Evolutionary conservation across 495 filamentous ascomycete genomes (phyloP).

Genomic region (Rhypophila decipiens): DNA sequence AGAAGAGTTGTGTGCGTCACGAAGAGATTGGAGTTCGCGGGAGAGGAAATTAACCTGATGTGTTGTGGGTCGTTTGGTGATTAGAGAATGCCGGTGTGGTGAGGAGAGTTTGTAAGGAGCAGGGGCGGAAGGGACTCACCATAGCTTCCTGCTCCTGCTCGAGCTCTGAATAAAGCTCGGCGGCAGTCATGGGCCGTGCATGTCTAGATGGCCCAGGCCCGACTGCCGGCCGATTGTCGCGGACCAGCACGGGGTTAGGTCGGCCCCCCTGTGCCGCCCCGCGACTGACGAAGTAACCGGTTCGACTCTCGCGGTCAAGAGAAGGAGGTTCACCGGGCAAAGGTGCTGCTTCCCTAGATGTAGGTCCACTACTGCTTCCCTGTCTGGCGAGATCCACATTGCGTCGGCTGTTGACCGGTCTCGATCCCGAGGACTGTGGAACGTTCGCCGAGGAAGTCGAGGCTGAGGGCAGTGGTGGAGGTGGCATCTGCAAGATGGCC

Average conservation of each 20-base stretch:
- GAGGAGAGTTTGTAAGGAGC: too few relatives aligned
- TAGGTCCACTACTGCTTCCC: constrained; percentile 35
- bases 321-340: constrained; percentile 25
- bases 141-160: constrained; percentile 96
- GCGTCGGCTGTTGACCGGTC: constrained; percentile 42
- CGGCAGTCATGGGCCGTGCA: constrained; percentile 76
- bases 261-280: too few relatives aligned
- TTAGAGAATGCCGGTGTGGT: too few relatives aligned
- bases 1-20: constrained; percentile 72
- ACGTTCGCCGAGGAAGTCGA: constrained; percentile 37
- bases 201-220: constrained; percentile 71
- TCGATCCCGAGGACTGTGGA: constrained; percentile 51
- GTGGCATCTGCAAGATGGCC: constrained; percentile 25
- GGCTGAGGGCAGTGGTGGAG: constrained; percentile 16
- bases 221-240: constrained; percentile 51
- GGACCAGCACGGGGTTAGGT: too few relatives aligned
- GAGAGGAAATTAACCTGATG: constrained; percentile 82
- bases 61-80: neutral
- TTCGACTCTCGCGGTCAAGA: constrained; percentile 36
- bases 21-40: constrained; percentile 72
- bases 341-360: constrained; percentile 20
- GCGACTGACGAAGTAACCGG: too few relatives aligned
- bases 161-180: constrained; percentile 76
- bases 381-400: too few relatives aligned
- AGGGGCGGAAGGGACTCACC: constrained; percentile 41